Percentiles rank a stretch among this genome's conserved stretches.
Conservation (phyloP, 352 stramenopile genomes). For the Globisporangium radiosum region DNA sequence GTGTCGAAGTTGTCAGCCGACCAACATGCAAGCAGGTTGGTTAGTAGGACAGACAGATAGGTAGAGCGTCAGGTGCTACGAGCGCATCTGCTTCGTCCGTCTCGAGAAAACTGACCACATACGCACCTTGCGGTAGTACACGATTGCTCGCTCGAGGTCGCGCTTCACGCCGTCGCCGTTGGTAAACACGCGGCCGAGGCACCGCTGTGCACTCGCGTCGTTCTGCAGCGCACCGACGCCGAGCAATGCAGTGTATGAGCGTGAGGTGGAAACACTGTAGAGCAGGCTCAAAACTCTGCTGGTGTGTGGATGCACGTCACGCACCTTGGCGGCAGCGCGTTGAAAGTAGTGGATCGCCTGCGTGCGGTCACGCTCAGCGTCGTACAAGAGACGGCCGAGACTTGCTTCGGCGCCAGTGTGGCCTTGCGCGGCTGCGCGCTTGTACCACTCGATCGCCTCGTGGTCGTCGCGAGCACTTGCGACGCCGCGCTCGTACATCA, state of each 20-base stretch:
- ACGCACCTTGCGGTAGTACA: slow-evolving; percentile 38
- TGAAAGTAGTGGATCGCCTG: slow-evolving; percentile 69
- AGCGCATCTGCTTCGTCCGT: too few species aligned
- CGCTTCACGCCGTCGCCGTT: slow-evolving; percentile 39
- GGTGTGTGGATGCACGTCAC: background rate
- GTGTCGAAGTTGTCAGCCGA: too few species aligned
- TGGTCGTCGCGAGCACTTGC: slow-evolving; percentile 13
- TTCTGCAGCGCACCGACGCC: slow-evolving; percentile 10
- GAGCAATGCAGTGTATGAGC: too few species aligned
- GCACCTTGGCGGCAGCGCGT: slow-evolving; percentile 40
- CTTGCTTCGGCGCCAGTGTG: slow-evolving; percentile 43
- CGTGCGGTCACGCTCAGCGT: slow-evolving; percentile 21
- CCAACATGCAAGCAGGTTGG: too few species aligned
- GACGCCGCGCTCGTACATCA: slow-evolving; percentile 30
- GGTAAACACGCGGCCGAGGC: slow-evolving; percentile 41
- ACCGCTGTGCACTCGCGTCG: slow-evolving; percentile 38
- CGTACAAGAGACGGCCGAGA: slow-evolving; percentile 38
- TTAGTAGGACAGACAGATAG: too few species aligned
- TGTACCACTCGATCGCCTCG: slow-evolving; percentile 39
- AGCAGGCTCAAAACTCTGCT: too few species aligned
- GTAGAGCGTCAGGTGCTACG: too few species aligned
- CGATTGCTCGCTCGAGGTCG: slow-evolving; percentile 48
- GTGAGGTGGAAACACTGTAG: too few species aligned
- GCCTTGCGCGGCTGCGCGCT: slow-evolving; percentile 39
- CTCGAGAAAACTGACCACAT: background rate